phyloP scores from a whole-genome alignment of 208 protist genomes.

The Trypanosoma brucei region DNA sequence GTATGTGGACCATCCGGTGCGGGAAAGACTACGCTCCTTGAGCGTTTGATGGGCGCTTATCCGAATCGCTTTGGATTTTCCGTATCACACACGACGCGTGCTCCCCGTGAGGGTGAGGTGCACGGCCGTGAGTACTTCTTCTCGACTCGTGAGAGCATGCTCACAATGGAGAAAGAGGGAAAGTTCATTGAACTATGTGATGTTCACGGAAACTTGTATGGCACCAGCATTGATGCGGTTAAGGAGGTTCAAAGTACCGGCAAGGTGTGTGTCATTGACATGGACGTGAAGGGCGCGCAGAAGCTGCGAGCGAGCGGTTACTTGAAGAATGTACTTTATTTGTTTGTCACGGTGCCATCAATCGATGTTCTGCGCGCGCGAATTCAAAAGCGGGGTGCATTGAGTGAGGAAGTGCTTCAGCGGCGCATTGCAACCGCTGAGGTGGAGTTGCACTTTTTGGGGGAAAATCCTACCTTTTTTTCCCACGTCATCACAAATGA shows the following conservation, averaged over 20 bases:
- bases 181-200: constrained; percentile 90
- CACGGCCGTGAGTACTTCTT: constrained; percentile 93
- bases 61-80: constrained; percentile 82
- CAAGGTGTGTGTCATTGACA: constrained; percentile 87
- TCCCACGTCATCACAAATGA: constrained; percentile 62
- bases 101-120: constrained; percentile 75
- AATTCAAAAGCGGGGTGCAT: constrained; percentile 65
- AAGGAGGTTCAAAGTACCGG: constrained; percentile 55
- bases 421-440: constrained; percentile 69
- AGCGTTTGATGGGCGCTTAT: constrained; percentile 69
- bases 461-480: constrained; percentile 73
- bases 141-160: constrained; percentile 47
- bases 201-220: constrained; percentile 95
- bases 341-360: constrained; percentile 78
- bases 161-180: constrained; percentile 58
- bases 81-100: constrained; percentile 91
- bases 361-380: constrained; percentile 73
- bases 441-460: constrained; percentile 69
- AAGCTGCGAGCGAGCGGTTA: constrained; percentile 38
- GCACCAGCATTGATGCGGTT: constrained; percentile 86
- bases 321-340: constrained; percentile 43
- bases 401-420: constrained; percentile 71
- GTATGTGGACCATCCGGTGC: constrained; percentile 90
- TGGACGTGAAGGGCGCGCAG: constrained; percentile 90
- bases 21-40: constrained; percentile 91